phyloP scores from a whole-genome alignment of 2,329 filamentous ascomycete species.

The Chaetomiaceae sp. region DNA sequence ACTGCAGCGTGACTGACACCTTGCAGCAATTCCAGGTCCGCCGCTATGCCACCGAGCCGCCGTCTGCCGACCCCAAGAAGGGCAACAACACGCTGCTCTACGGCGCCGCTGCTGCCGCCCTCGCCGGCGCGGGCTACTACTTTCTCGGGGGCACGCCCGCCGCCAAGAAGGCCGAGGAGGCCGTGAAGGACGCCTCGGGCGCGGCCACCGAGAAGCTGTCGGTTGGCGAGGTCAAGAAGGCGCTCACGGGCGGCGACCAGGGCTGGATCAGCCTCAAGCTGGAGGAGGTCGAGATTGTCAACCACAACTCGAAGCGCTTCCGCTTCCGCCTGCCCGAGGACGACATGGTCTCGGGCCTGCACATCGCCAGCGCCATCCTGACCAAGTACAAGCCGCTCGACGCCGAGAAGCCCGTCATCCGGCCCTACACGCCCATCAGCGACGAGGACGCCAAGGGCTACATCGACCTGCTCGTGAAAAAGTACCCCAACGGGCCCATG shows the following conservation, averaged over 20 bases:
- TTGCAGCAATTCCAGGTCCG: constrained; percentile 42
- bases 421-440: constrained; percentile 89
- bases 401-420: constrained; percentile 78
- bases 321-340: constrained; percentile 82
- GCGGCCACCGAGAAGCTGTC: constrained; percentile 35
- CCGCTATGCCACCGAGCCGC: constrained; percentile 64
- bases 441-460: constrained; percentile 79
- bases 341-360: constrained; percentile 78
- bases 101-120: constrained; percentile 53
- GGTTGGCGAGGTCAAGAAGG: constrained; percentile 41
- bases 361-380: constrained; percentile 79
- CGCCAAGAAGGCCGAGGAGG: constrained; percentile 54
- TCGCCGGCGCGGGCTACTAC: constrained; percentile 58
- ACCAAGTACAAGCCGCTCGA: constrained; percentile 87
- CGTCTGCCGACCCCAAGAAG: constrained; percentile 31
- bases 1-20: constrained; percentile 23
- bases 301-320: constrained; percentile 92
- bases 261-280: constrained; percentile 81
- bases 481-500: constrained; percentile 88
- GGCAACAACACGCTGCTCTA: constrained; percentile 58
- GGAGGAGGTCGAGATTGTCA: constrained; percentile 71
- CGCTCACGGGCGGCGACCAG: constrained; percentile 80
- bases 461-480: constrained; percentile 87
- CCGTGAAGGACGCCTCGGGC: constrained; percentile 42
- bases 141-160: constrained; percentile 46